Conservation (phyloP, 495 filamentous ascomycete species). For the Podospora australis region DNA sequence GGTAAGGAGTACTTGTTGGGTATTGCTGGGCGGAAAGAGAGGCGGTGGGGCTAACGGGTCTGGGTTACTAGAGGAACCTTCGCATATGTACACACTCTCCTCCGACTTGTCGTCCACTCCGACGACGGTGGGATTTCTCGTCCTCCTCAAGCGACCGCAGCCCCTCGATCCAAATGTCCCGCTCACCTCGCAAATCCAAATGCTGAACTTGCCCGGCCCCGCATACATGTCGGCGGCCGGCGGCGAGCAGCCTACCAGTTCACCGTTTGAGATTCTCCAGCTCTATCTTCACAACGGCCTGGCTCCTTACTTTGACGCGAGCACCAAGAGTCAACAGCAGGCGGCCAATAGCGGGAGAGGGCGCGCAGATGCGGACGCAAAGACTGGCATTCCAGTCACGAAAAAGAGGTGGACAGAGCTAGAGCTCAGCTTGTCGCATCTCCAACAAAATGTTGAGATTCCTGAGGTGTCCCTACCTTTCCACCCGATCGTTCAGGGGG, state of each 20-base stretch:
- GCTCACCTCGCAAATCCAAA: constrained; percentile 77
- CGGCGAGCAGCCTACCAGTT: constrained; percentile 61
- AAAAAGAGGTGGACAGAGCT: constrained; percentile 94
- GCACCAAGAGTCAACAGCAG: constrained; percentile 80
- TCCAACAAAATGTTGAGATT: constrained; percentile 97
- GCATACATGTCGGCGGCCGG: constrained; percentile 56
- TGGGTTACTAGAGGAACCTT: constrained; percentile 33
- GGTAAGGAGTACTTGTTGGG: constrained; percentile 13
- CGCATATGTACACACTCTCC: constrained; percentile 70
- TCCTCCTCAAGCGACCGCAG: constrained; percentile 80
- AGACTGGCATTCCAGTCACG: constrained; percentile 90
- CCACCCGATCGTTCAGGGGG: constrained; percentile 78
- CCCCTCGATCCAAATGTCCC: constrained; percentile 76
- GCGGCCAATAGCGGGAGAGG: constrained; percentile 55
- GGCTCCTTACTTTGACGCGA: constrained; percentile 92
- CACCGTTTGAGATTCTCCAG: constrained; percentile 87
- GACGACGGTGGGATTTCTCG: constrained; percentile 74
- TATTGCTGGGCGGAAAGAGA: neutral
- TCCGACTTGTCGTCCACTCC: constrained; percentile 73
- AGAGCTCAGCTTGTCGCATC: constrained; percentile 77
- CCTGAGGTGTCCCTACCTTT: constrained; percentile 79
- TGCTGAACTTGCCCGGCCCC: constrained; percentile 82
- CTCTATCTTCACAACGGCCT: constrained; percentile 80
- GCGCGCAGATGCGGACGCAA: constrained; percentile 74
- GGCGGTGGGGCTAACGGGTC: too few species aligned